These are phyloP conservation scores for Phlyctochytrium arcticum DNA, from an alignment of 192 early-diverging fungal genomes.

Conservation along the genomic window DNA sequence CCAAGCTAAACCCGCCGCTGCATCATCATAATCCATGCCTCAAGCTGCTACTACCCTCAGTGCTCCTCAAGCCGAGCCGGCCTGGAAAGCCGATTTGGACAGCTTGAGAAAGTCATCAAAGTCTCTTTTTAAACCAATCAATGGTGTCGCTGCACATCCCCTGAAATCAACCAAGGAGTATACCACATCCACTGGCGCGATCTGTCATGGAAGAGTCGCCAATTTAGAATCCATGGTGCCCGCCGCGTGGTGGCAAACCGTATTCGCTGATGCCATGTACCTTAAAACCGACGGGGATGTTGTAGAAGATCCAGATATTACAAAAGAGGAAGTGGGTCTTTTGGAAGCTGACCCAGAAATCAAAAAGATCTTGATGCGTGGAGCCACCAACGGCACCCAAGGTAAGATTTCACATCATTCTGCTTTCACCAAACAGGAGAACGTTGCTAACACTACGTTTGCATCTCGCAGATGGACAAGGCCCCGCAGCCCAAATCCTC, in stretches of 20 bases:
- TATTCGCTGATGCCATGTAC: slow-evolving; percentile 56
- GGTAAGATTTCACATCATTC: no score
- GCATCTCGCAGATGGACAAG: not conserved
- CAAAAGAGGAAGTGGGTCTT: slow-evolving; percentile 48
- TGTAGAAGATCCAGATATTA: slow-evolving; percentile 64
- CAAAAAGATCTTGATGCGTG: slow-evolving; percentile 28
- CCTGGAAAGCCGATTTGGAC: slow-evolving; percentile 10
- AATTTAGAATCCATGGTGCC: slow-evolving; percentile 52
- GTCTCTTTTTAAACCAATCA: not conserved
- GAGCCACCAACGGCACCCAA: not conserved
- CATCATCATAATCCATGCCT: slow-evolving; percentile 9
- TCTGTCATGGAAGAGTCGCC: slow-evolving; percentile 53
- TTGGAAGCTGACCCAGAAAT: slow-evolving; percentile 38
- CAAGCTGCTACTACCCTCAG: slow-evolving; percentile 17
- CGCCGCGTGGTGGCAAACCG: slow-evolving; percentile 55
- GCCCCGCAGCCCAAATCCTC: slow-evolving; percentile 33
- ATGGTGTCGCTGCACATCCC: not conserved
- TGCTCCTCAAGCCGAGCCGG: slow-evolving; percentile 2
- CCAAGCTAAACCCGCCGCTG: no score
- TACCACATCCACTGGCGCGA: slow-evolving; percentile 7
- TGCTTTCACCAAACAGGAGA: no score
- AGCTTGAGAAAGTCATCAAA: slow-evolving; percentile 3
- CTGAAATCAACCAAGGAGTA: slow-evolving; percentile 3
- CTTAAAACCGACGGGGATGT: slow-evolving; percentile 67
- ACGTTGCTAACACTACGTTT: no score